Conservation (phyloP, 495 filamentous ascomycete species). For the Trichoderma reesei region DNA sequence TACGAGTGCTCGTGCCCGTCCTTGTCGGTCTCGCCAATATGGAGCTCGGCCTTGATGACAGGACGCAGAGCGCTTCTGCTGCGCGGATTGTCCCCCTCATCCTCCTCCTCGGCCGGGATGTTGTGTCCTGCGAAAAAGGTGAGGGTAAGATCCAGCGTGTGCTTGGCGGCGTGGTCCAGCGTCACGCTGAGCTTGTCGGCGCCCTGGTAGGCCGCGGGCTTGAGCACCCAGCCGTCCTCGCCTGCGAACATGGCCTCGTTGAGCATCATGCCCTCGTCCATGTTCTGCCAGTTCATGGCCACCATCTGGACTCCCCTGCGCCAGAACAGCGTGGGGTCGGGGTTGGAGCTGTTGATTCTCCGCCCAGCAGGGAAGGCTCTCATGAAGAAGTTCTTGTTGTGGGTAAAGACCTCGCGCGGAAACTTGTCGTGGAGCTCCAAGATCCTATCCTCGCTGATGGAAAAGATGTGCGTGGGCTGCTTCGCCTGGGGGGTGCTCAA, state of each 20-base stretch:
- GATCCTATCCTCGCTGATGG: constrained; percentile 67
- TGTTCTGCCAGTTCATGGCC: constrained; percentile 87
- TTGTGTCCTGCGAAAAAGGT: constrained; percentile 36
- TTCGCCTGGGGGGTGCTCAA: constrained; percentile 45
- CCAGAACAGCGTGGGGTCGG: constrained; percentile 78
- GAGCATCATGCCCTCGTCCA: constrained; percentile 89
- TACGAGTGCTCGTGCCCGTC: constrained; percentile 20
- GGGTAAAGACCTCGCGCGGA: constrained; percentile 54
- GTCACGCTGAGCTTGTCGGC: constrained; percentile 13
- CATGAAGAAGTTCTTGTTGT: constrained; percentile 82
- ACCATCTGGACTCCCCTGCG: constrained; percentile 83
- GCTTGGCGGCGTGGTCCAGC: constrained; percentile 14
- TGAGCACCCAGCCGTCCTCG: constrained; percentile 77
- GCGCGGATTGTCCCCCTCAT: constrained; percentile 18
- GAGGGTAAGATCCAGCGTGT: constrained; percentile 31
- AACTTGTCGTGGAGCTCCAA: constrained; percentile 49
- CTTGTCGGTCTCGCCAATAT: constrained; percentile 52
- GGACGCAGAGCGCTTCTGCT: constrained; percentile 25
- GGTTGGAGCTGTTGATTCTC: constrained; percentile 74
- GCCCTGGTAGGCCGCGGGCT: constrained; percentile 50
- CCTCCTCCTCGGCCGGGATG: constrained; percentile 28
- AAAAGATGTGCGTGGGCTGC: constrained; percentile 74
- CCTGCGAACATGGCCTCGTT: constrained; percentile 86
- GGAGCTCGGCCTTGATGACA: constrained; percentile 67
- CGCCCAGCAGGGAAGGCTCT: constrained; percentile 76